These are phyloP conservation scores for Aspergillus ibericus DNA, from an alignment of 2,329 filamentous ascomycete species.

Conservation along the genomic window DNA sequence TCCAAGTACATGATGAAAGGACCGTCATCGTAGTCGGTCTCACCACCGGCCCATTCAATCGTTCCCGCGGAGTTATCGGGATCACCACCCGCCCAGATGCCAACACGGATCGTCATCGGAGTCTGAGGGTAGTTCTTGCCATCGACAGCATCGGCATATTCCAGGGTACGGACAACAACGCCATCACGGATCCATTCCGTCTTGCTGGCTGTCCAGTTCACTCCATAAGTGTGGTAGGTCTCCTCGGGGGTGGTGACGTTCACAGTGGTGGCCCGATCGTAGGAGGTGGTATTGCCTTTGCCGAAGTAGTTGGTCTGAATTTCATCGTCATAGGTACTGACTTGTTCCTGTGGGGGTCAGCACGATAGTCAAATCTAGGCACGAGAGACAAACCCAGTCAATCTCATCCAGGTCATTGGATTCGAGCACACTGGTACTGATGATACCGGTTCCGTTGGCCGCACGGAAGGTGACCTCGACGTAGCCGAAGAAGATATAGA, in stretches of 20 bases:
- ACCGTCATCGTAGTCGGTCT: slow-evolving; percentile 63
- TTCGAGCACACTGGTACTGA: slow-evolving; percentile 85
- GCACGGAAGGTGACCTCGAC: slow-evolving; percentile 83
- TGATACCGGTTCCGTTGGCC: slow-evolving; percentile 85
- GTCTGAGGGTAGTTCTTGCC: slow-evolving; percentile 68
- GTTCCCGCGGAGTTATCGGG: slow-evolving; percentile 47
- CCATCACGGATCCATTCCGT: slow-evolving; percentile 68
- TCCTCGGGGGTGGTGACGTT: slow-evolving; percentile 58
- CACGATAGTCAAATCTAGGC: slow-evolving; percentile 52
- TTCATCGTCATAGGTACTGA: slow-evolving; percentile 32
- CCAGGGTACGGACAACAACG: slow-evolving; percentile 60
- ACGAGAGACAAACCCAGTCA: slow-evolving; percentile 82
- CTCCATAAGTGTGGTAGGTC: slow-evolving; percentile 46
- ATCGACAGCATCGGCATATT: slow-evolving; percentile 58
- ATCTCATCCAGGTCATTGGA: slow-evolving; percentile 94
- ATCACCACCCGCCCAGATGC: slow-evolving; percentile 67
- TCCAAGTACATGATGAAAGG: slow-evolving; percentile 76
- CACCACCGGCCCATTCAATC: slow-evolving; percentile 68
- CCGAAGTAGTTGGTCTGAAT: slow-evolving; percentile 92
- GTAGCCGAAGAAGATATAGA: slow-evolving; percentile 98
- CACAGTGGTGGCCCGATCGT: slow-evolving; percentile 83
- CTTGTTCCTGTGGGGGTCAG: slow-evolving; percentile 32
- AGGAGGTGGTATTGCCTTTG: slow-evolving; percentile 76
- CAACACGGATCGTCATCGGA: slow-evolving; percentile 69
- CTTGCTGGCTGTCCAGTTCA: slow-evolving; percentile 66